Evolutionary conservation across 345 rosid genomes (phyloP).

Genomic region (Eucalyptus curtisii): DNA sequence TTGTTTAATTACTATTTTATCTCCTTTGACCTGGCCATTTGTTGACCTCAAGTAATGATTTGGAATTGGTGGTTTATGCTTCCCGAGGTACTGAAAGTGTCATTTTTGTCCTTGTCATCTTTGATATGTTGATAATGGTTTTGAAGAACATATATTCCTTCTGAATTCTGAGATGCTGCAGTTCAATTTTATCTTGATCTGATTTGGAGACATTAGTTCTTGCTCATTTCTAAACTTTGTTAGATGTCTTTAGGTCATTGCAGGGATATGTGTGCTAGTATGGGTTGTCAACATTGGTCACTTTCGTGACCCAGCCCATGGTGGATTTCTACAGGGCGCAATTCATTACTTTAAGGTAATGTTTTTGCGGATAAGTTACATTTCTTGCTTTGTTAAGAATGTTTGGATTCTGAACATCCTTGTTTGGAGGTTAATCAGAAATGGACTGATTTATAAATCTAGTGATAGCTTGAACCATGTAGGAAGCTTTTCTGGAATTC

Average conservation of each 20-base stretch:
- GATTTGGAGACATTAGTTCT: not conserved
- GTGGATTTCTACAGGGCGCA: conserved; percentile 92
- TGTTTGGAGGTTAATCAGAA: not conserved
- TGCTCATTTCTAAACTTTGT: not conserved
- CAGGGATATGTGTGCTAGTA: conserved; percentile 90
- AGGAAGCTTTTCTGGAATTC: not conserved
- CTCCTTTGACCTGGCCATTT: not conserved
- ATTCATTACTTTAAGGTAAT: conserved; percentile 95
- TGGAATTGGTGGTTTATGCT: not conserved
- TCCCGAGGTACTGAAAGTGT: not conserved
- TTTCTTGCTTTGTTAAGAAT: not conserved
- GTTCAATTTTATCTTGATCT: not conserved
- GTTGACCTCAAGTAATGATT: not conserved
- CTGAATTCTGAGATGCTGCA: not conserved
- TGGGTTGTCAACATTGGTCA: conserved; percentile 99
- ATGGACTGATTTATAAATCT: not conserved
- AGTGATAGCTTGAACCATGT: not conserved
- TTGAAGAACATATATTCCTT: not conserved
- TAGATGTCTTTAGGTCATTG: conserved; percentile 59
- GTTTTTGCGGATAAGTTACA: not conserved
- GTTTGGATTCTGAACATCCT: not conserved
- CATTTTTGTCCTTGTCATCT: not conserved
- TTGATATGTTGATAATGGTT: not conserved
- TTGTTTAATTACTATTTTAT: not conserved
- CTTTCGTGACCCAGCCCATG: conserved; percentile 93